Evolutionary conservation across 495 filamentous ascomycete species (phyloP).

Genomic region (Trichoderma orchidacearum): DNA sequence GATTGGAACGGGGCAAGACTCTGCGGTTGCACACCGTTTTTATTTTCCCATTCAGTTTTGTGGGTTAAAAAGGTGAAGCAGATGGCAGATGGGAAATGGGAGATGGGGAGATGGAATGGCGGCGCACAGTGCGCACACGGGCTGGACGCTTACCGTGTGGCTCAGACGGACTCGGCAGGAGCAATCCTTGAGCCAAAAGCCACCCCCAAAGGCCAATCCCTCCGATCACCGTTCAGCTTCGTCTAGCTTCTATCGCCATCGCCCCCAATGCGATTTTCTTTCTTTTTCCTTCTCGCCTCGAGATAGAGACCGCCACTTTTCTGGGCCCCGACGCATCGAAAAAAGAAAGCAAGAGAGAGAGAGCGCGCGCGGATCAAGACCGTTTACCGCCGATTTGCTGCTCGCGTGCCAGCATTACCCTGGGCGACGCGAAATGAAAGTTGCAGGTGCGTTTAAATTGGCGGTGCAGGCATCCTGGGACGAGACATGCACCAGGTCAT

Average conservation of each 20-base stretch:
- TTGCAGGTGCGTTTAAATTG: neutral
- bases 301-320: neutral
- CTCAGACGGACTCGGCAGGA: neutral
- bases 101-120: too few species aligned
- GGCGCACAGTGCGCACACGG: too few species aligned
- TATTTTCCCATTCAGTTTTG: neutral
- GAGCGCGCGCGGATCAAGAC: too few species aligned
- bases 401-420: too few species aligned
- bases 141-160: too few species aligned
- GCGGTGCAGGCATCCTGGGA: neutral
- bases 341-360: neutral
- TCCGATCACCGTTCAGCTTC: too few species aligned
- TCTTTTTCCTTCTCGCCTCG: too few species aligned
- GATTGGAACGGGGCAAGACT: neutral
- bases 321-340: neutral
- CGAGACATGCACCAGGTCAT: too few species aligned
- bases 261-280: too few species aligned
- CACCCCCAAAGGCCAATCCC: neutral
- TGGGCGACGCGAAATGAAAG: neutral
- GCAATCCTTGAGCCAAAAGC: neutral
- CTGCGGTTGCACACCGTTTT: neutral
- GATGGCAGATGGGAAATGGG: too few species aligned
- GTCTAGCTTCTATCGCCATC: too few species aligned
- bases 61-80: slow-evolving; percentile 1
- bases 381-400: neutral